These are phyloP conservation scores for Rhodofomes roseus DNA, from an alignment of 1,284 basidiomycete genomes.

Conservation along the genomic window DNA sequence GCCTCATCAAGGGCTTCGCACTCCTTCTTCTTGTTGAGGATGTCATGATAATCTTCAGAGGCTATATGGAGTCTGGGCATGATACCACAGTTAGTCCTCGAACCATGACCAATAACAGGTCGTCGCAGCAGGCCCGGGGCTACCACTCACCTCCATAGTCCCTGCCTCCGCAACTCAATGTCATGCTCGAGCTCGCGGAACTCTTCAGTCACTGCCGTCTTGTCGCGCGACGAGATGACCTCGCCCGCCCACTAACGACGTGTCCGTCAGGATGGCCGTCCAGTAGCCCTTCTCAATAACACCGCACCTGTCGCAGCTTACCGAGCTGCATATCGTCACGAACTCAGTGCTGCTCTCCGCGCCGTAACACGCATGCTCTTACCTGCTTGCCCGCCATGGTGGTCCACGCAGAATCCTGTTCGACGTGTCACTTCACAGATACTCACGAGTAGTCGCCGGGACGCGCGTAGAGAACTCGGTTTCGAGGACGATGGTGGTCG, in stretches of 20 bases:
- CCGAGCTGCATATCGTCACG: slow-evolving; percentile 24
- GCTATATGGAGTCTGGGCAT: slow-evolving; percentile 55
- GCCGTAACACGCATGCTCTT: slow-evolving; percentile 8
- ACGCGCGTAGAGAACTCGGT: neutral
- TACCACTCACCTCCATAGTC: slow-evolving; percentile 28
- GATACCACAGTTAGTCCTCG: neutral
- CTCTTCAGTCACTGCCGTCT: slow-evolving; percentile 34
- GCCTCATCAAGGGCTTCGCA: slow-evolving; percentile 52
- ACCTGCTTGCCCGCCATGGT: slow-evolving; percentile 35
- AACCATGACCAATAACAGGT: neutral
- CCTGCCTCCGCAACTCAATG: slow-evolving; percentile 33
- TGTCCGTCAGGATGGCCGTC: neutral
- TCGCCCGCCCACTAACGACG: slow-evolving; percentile 30
- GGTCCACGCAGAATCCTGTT: neutral
- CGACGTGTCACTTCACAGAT: neutral
- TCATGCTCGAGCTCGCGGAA: slow-evolving; percentile 34
- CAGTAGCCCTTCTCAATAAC: neutral
- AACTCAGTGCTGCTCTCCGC: slow-evolving; percentile 3
- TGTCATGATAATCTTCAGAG: slow-evolving; percentile 57
- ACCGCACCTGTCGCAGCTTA: slow-evolving; percentile 31
- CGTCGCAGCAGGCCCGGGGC: neutral
- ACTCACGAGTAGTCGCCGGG: too few relatives aligned
- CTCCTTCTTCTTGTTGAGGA: slow-evolving; percentile 64
- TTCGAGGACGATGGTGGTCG: neutral
- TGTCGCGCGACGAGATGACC: slow-evolving; percentile 34